A percentile compares a stretch with the other conserved stretches of the same genome.
Conservation (phyloP, 1,284 basidiomycete species). For the Ganoderma meredithae region DNA sequence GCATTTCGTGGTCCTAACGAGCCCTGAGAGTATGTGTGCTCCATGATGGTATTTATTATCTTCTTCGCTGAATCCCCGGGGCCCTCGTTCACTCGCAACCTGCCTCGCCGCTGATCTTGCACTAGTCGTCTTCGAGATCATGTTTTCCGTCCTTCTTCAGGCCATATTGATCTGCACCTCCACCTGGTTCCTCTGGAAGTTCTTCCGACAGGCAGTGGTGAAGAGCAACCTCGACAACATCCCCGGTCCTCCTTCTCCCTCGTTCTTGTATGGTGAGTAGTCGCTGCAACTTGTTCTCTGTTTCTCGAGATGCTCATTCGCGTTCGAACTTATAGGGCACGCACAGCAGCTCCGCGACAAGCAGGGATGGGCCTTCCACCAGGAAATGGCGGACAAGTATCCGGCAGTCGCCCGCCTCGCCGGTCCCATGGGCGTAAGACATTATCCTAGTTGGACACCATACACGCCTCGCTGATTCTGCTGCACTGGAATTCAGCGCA, state of each 20-base stretch:
- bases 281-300: no score
- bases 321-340: slow-evolving; percentile 21
- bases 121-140: not conserved
- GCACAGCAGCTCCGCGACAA: slow-evolving; percentile 23
- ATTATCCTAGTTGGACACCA: not conserved
- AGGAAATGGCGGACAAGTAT: slow-evolving; percentile 30
- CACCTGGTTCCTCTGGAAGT: slow-evolving; percentile 24
- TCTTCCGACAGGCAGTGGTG: slow-evolving; percentile 13
- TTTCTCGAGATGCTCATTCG: no score
- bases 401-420: slow-evolving; percentile 32
- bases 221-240: slow-evolving; percentile 25
- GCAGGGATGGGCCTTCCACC: slow-evolving; percentile 31
- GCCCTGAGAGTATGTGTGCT: not conserved
- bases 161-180: slow-evolving; percentile 13
- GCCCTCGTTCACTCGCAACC: not conserved
- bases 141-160: slow-evolving; percentile 9
- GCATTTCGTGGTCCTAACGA: not conserved
- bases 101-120: not conserved
- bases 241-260: no score
- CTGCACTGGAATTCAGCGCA: slow-evolving; percentile 21
- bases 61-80: not conserved
- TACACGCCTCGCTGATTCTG: not conserved
- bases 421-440: slow-evolving; percentile 25
- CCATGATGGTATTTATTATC: not conserved
- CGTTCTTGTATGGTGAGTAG: no score